Base-by-base conservation (phyloP, 495 filamentous ascomycete species). In the Aspergillus carlsbadensis region DNA sequence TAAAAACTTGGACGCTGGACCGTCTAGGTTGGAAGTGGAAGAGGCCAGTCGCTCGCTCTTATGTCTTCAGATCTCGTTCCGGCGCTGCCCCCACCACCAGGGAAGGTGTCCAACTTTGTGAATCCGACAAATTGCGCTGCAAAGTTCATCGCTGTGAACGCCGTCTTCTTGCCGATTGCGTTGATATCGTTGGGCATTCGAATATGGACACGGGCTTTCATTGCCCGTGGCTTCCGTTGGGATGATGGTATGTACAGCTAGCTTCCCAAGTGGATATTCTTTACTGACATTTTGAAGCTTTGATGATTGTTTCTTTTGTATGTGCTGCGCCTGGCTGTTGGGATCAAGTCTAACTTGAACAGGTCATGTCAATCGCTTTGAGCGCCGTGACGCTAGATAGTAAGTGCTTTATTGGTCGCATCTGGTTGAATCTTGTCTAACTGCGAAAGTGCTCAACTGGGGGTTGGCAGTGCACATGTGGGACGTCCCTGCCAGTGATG, bases 191-290 rank as follows among this genome's bases (percentile, higher is more conserved):
- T 76, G n/a, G 50, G 46, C 10, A 53, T 77, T 17, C 59, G 75
- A 10, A 62, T 64, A 39, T 78, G 69, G 65, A 74, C 74, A 7
- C 61, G 69, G 8, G 13, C 68, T 5, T 69, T 67, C 31, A 59
- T 75, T 22, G 66, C 70, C 60, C 68, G 67, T 15, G 65, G 61
- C 42, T 71, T 75, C 48, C 62, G 65, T 10, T 67, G 57, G 60
- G 74, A 76, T 64, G 75, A 77, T 56, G 71, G 75, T 74, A 47
- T 52, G 71, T 67, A 14, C 4, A 11, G 6, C 11, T 33, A 11
- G 6, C 11, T 33, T 6, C 2, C 18, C 18, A 5, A 10, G 10
- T 22, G 21, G 10, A 15, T 35, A 2, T 31, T 14, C 7, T 17
- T 1, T 40, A 22, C 45, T 64, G 49, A 63, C 50, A n/a, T 3